Conservation (phyloP, 2,329 filamentous ascomycete species). For the Fusarium nanum region DNA sequence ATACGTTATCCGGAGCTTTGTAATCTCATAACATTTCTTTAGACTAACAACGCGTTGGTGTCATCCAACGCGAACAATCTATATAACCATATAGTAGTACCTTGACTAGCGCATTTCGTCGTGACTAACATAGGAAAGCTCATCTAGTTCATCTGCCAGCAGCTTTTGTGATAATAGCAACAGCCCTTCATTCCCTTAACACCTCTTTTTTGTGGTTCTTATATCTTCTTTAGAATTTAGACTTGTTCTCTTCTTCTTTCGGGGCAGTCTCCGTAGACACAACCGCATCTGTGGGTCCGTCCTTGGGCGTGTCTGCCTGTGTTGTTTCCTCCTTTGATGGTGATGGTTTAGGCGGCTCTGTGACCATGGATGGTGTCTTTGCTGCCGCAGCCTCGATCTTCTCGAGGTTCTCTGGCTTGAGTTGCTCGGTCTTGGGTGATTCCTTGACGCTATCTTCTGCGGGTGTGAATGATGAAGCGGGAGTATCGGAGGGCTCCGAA, state of each 20-base stretch:
- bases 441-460: neutral
- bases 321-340: neutral
- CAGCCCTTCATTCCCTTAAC: neutral
- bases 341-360: neutral
- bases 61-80: constrained; percentile 7
- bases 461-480: neutral
- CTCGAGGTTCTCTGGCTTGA: constrained; percentile 7
- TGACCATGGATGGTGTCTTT: neutral
- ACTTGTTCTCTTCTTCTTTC: constrained; percentile 14
- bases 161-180: constrained; percentile 6
- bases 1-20: neutral
- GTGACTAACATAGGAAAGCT: constrained; percentile 33
- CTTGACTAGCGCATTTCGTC: constrained; percentile 13
- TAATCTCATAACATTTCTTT: constrained; percentile 7
- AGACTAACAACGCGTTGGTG: constrained; percentile 10
- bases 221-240: neutral
- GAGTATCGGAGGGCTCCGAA: neutral
- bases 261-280: neutral
- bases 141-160: constrained; percentile 32
- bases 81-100: constrained; percentile 11
- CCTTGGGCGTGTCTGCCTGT: neutral
- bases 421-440: constrained; percentile 3
- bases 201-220: neutral
- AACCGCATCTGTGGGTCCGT: neutral
- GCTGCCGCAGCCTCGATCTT: neutral